Base-by-base conservation (phyloP, 768 basidiomycete species). In the Suillus sp. region DNA sequence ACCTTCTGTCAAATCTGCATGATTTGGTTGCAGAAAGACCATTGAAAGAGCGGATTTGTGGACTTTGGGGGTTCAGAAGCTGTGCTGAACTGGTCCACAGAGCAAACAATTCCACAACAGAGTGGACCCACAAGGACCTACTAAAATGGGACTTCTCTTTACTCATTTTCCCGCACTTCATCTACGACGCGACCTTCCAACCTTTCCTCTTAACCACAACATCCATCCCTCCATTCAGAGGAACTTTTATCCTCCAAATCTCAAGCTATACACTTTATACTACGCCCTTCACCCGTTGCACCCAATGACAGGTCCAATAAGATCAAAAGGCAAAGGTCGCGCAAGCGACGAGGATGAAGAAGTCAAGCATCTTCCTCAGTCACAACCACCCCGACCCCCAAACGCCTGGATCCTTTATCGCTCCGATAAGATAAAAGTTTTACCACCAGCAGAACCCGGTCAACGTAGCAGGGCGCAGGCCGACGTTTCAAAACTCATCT, bases 321-420 rank as follows among this genome's bases (percentile, higher is more conserved):
- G 72, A 14, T 5, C 69, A 8, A 11, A 57, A 13, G 22, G 59
- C 0, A 55, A 59, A 34, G 32, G 63, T 27, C 66, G 43, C 61
- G 69, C 40, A 25, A 57, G 8, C 1, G 16, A 62, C 61, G 67
- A 48, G 60, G 67, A 48, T 8, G 47, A 48, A 48, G 25, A 62
- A 57, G 64, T 75, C 20, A 75, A 80, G 61, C 79, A 20, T 43
- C 42, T 82, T 22, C 11, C 50, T 10, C 47, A 48, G 13, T 2
- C 25, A 25, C 47, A 48, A 8, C 47, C 47, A 5, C 88, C 89
- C 11, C 83, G 92, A 0, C 92, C 92, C 3, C 86, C 87, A 11
- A 94, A 93, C 71, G 87, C 92, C 0, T 94, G 91, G 90, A 93
- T 94, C 63, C 66, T 93, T 18, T 94, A 90, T 74, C 85, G 92